Conservation (phyloP, 371 early-diverging fungal species). For the Mucor mucedo region DNA sequence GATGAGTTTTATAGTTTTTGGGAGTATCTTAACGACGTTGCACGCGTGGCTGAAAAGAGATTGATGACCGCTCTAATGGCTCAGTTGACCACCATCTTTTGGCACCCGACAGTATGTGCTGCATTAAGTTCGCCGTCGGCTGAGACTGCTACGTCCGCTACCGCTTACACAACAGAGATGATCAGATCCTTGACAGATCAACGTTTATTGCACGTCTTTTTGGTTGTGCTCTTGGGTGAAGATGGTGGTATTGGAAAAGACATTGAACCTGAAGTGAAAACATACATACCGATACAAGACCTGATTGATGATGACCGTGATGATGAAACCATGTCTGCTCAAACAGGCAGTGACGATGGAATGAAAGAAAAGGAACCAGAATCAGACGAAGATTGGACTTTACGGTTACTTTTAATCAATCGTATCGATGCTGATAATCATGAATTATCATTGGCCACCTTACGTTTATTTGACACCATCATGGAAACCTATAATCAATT, state of each 20-base stretch:
- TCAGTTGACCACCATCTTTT: conserved; percentile 52
- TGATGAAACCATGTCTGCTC: conserved; percentile 23
- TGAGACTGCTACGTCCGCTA: conserved; percentile 49
- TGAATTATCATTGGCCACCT: conserved; percentile 57
- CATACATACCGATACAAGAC: conserved; percentile 28
- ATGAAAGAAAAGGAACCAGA: conserved; percentile 1
- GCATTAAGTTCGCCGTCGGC: conserved; percentile 50
- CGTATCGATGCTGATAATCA: conserved; percentile 52
- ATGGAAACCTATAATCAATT: conserved; percentile 71
- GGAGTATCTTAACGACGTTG: conserved; percentile 57
- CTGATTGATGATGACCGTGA: conserved; percentile 45
- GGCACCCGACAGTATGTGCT: conserved; percentile 58
- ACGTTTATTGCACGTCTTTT: conserved; percentile 48
- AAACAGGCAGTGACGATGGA: conserved; percentile 22
- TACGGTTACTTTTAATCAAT: conserved; percentile 44
- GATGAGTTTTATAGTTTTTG: conserved; percentile 59
- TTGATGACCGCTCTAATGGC: conserved; percentile 55
- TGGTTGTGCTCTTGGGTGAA: conserved; percentile 53
- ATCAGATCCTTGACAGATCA: conserved; percentile 56
- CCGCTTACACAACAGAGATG: conserved; percentile 58
- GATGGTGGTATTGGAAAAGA: conserved; percentile 58
- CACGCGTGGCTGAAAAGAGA: conserved; percentile 52
- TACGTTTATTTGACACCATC: conserved; percentile 67
- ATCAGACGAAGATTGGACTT: conserved; percentile 37
- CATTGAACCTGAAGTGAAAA: conserved; percentile 48